Evolutionary conservation across 2,329 filamentous ascomycete species (phyloP).

Genomic region (Aspergillus intermedius): DNA sequence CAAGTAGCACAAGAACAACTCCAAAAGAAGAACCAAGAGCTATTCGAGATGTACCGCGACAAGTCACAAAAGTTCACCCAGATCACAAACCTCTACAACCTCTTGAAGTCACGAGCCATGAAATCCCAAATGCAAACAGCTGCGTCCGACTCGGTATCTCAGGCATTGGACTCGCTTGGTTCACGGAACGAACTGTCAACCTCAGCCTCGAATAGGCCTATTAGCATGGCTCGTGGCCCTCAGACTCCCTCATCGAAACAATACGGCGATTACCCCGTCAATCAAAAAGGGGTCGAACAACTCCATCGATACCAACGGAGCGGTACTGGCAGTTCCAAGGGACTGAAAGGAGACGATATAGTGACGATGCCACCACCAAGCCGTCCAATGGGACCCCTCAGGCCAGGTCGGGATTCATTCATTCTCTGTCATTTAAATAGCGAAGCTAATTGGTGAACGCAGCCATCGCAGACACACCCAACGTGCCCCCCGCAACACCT

Average conservation of each 20-base stretch:
- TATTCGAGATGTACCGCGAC: conserved; percentile 60
- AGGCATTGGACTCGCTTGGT: conserved; percentile 36
- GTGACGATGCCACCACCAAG: conserved; percentile 28
- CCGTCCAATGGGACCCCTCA: conserved; percentile 13
- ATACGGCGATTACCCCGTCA: conserved; percentile 14
- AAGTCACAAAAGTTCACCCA: conserved; percentile 65
- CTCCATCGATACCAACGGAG: conserved; percentile 36
- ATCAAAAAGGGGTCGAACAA: conserved; percentile 28
- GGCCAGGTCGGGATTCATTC: conserved; percentile 8
- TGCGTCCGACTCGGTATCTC: conserved; percentile 47
- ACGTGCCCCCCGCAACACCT: conserved; percentile 9
- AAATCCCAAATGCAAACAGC: conserved; percentile 49
- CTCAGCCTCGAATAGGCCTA: conserved; percentile 8
- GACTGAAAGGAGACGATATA: conserved; percentile 15
- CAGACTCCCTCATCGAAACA: conserved; percentile 19
- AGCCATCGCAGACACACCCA: conserved; percentile 3
- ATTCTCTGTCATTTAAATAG: background rate
- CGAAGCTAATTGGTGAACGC: no score
- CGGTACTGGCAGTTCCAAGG: conserved; percentile 32
- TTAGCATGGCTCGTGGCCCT: conserved; percentile 12
- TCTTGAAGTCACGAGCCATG: conserved; percentile 51
- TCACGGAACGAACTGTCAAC: conserved; percentile 12
- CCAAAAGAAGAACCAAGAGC: conserved; percentile 64
- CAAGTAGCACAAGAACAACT: conserved; percentile 57
- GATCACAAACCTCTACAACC: conserved; percentile 56